Base-by-base conservation (phyloP, 306 rosid species). In the Sicyos baderoa region DNA sequence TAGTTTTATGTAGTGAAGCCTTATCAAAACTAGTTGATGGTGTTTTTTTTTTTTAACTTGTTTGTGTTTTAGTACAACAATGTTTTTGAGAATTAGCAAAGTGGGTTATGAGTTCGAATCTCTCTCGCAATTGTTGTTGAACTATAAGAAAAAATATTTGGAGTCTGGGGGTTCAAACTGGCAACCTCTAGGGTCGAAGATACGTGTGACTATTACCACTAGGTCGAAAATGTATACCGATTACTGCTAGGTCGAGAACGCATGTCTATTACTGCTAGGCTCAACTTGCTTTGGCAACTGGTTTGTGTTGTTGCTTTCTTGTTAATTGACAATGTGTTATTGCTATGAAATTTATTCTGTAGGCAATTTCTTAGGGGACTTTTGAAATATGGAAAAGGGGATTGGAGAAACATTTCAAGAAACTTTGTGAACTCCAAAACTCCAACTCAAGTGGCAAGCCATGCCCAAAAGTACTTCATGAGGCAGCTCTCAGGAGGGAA, bases 301-400 rank as follows among this genome's bases (percentile, higher is more conserved):
- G 11, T 25, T 40, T 4, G 61, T 55, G 12, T 10, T 55, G 12
- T 5, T 25, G 64, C 13, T 58, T 11, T 15, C 44, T 58, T 61
- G 16, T 10, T 2, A 61, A n/a, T 35, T 35, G 68, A 61, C 68
- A 61, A 29, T 29, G 35, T 29, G 35, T 29, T 29, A 37, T 44
- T 19, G 68, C 57, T 14, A 76, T 53, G 40, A 59, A 51, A 56
- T 17, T 37, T 63, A 17, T 79, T 79, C 14, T 70, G 18, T 76
- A 92, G 98, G 83, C 88, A 83, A 57, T 92, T 92, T 79, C 88
- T 92, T 75, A 74, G 84, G 89, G 98, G 98, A 68, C 93, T 92
- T 57, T 2, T 87, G 40, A 86, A 87, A 62, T 81, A 89, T 74
- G 98, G 98, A 18, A 92, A 89, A 77, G 98, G 98, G 52, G 96